A percentile compares a stretch with the other conserved stretches of the same genome.
These are phyloP conservation scores for Phalaenopsis equestris DNA, from an alignment of 106 monocot genomes.

Conservation along the genomic window DNA sequence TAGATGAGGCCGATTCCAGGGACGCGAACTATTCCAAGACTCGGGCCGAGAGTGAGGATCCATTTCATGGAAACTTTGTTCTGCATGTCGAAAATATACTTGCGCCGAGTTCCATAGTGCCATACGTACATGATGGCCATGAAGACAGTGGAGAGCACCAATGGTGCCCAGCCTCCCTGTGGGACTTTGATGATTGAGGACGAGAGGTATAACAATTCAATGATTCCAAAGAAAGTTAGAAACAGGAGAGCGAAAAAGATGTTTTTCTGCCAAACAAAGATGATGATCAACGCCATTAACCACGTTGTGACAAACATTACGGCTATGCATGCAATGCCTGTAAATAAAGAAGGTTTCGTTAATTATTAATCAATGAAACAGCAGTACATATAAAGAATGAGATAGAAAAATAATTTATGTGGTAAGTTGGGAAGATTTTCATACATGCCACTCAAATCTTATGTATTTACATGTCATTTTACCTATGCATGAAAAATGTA, in stretches of 20 bases:
- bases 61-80: slow-evolving; percentile 91
- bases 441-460: too few relatives aligned
- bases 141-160: slow-evolving; percentile 47
- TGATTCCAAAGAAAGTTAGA: slow-evolving; percentile 44
- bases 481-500: too few relatives aligned
- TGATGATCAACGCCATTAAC: slow-evolving; percentile 64
- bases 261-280: slow-evolving; percentile 64
- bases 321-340: slow-evolving; percentile 73
- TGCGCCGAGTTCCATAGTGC: slow-evolving; percentile 73
- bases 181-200: slow-evolving; percentile 56
- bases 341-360: slow-evolving; percentile 5
- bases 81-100: slow-evolving; percentile 66
- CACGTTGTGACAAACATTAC: slow-evolving; percentile 90
- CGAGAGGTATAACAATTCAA: slow-evolving; percentile 47
- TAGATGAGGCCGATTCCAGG: slow-evolving; percentile 89
- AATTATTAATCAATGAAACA: not conserved
- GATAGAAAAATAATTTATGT: not conserved
- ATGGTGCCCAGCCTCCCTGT: slow-evolving; percentile 73
- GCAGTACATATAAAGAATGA: not conserved
- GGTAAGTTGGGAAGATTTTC: too few relatives aligned
- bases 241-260: slow-evolving; percentile 29
- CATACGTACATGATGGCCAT: slow-evolving; percentile 68
- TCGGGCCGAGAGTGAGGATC: slow-evolving; percentile 73
- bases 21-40: slow-evolving; percentile 82
- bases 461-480: too few relatives aligned